Conservation (phyloP, 2,329 filamentous ascomycete species). For the Trichoderma sp. region DNA sequence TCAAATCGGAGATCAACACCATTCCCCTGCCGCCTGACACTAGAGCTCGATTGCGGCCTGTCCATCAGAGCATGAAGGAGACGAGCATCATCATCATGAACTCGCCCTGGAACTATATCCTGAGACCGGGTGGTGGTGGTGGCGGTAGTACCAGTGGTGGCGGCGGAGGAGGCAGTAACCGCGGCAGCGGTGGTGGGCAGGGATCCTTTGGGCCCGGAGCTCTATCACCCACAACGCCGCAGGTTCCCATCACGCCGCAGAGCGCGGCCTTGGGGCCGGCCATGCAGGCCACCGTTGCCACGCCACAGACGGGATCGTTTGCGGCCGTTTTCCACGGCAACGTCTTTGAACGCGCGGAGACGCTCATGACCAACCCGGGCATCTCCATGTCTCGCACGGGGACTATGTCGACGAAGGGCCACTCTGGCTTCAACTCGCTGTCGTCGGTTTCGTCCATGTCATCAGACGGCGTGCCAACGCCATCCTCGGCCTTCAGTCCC, state of each 20-base stretch:
- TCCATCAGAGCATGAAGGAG: slow-evolving; percentile 82
- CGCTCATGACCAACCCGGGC: slow-evolving; percentile 60
- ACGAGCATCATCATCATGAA: slow-evolving; percentile 70
- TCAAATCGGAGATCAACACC: slow-evolving; percentile 58
- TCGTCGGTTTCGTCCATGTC: slow-evolving; percentile 48
- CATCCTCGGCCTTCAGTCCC: slow-evolving; percentile 39
- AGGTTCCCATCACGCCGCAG: slow-evolving; percentile 77
- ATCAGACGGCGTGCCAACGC: slow-evolving; percentile 42
- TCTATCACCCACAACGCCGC: slow-evolving; percentile 31
- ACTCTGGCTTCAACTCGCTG: slow-evolving; percentile 45
- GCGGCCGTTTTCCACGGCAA: slow-evolving; percentile 57
- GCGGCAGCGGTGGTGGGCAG: neutral
- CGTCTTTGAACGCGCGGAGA: slow-evolving; percentile 63
- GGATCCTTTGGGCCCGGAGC: slow-evolving; percentile 19
- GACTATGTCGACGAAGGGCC: slow-evolving; percentile 48
- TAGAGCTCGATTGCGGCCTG: slow-evolving; percentile 71
- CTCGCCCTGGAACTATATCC: slow-evolving; percentile 58
- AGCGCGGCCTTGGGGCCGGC: slow-evolving; percentile 88
- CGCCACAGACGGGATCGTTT: slow-evolving; percentile 61
- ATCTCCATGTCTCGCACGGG: slow-evolving; percentile 59
- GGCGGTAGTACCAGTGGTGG: neutral
- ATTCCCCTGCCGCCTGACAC: slow-evolving; percentile 66
- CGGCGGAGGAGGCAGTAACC: too few relatives aligned
- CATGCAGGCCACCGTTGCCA: slow-evolving; percentile 85
- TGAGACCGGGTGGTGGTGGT: slow-evolving; percentile 31